Evolutionary conservation across 768 basidiomycete species (phyloP), one percentile per base, ranked within the genome.

Genomic region (Psilocybe sp.): DNA sequence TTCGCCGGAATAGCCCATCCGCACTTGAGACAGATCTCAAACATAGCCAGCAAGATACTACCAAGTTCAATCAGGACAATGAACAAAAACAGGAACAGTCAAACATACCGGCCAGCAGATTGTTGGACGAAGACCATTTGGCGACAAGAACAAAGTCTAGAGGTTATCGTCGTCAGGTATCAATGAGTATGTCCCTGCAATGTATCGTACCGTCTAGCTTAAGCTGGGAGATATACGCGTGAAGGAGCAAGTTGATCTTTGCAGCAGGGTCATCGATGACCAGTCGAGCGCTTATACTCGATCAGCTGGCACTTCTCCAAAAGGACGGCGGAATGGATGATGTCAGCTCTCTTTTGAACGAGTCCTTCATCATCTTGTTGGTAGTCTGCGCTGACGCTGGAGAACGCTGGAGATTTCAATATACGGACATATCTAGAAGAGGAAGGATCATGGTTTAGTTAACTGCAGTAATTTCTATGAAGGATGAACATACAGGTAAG

Each of bases 81-180:
- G 2, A 9, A 32, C 14, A 18, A 6, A 6, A 32, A 42, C 6
- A 31, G n/a, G n/a, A 10, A 1, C 8, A 15, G 41, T 0, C 6
- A 20, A 9, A 64, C 76, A 49, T 51, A 87, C 78, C 92, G 88
- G 43, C 97, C 97, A 2, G 97, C 97, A 7, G 94, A 97, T 61
- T 99, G 97, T 51, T 94, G 92, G 2, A 99, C 89, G 62, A 94
- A 98, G 8, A 99, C 92, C 91, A 92, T 93, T 93, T 89, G 0
- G 90, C 89, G 2, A 92, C 85, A 1, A 92, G 79, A 0, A 89
- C 89, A 54, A 92, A 91, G 1, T 88, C 86, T 86, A 47, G 4
- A 23, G 7, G 9, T 15, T 15, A 38, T 33, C 16, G 23, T 11
- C 4, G 36, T 46, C 1, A 45, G 44, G 15, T 40, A 15, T 9